These are phyloP conservation scores for Cyberlindnera veronae DNA, from an alignment of 805 yeast species.

Conservation along the genomic window DNA sequence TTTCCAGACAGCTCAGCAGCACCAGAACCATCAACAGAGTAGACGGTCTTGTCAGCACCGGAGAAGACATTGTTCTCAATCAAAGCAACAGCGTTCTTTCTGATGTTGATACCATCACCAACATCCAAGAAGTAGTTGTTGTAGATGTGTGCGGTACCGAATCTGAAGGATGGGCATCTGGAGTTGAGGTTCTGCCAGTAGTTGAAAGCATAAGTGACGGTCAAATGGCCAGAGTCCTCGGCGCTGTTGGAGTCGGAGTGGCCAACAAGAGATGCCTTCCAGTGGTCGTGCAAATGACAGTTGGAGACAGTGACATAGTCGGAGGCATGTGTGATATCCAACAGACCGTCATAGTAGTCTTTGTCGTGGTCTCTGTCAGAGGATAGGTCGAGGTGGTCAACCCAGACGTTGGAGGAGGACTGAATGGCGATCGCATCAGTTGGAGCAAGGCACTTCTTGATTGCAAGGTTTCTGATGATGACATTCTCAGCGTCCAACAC, in stretches of 20 bases:
- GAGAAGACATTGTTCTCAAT: slow-evolving; percentile 9
- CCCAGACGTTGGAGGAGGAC: slow-evolving; percentile 6
- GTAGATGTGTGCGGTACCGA: slow-evolving; percentile 7
- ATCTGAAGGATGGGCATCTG: slow-evolving; percentile 9
- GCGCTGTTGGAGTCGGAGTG: slow-evolving; percentile 8
- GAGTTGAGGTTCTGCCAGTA: slow-evolving; percentile 8
- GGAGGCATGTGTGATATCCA: slow-evolving; percentile 6
- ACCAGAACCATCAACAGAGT: slow-evolving; percentile 9
- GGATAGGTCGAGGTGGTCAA: slow-evolving; percentile 6
- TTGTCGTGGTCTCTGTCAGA: slow-evolving; percentile 7
- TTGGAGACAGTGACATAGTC: slow-evolving; percentile 8
- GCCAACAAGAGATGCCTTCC: slow-evolving; percentile 7
- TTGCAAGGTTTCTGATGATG: slow-evolving; percentile 7
- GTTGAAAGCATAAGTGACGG: slow-evolving; percentile 4
- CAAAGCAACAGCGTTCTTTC: slow-evolving; percentile 2
- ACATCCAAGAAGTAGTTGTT: slow-evolving; percentile 5
- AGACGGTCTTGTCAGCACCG: slow-evolving; percentile 2
- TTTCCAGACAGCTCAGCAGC: slow-evolving; percentile 3
- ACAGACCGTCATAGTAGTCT: slow-evolving; percentile 8
- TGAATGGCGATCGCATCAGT: slow-evolving; percentile 2
- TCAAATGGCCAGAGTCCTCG: slow-evolving; percentile 7
- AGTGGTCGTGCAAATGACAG: slow-evolving; percentile 8
- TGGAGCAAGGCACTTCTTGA: slow-evolving; percentile 6
- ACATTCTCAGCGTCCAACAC: slow-evolving; percentile 4
- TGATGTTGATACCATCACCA: slow-evolving; percentile 7